Percentiles rank a stretch among this genome's conserved stretches.
These are phyloP conservation scores for Colletotrichum musae DNA, from an alignment of 2,329 filamentous ascomycete genomes.

Conservation along the genomic window DNA sequence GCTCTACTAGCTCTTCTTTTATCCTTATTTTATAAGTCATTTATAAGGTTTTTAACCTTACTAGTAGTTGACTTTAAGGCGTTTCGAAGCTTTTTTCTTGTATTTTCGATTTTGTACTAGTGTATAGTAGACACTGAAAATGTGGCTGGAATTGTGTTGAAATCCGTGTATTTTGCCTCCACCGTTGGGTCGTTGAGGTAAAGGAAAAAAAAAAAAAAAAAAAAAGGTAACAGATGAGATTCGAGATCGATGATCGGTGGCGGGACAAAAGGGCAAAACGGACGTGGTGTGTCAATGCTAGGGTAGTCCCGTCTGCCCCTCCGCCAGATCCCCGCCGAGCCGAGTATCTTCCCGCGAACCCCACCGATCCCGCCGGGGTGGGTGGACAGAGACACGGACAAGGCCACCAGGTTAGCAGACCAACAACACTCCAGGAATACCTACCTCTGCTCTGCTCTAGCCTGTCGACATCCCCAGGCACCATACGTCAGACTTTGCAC, in stretches of 20 bases:
- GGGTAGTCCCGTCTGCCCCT: slow-evolving; percentile 29
- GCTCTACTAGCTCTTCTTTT: too few relatives aligned
- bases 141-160: too few relatives aligned
- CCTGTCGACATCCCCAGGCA: background rate
- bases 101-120: too few relatives aligned
- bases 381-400: slow-evolving; percentile 4
- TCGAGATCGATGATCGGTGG: slow-evolving; percentile 28
- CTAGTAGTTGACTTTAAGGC: too few relatives aligned
- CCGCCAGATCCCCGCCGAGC: slow-evolving; percentile 20
- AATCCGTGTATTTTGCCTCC: too few relatives aligned
- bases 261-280: slow-evolving; percentile 12
- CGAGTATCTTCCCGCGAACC: slow-evolving; percentile 34
- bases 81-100: too few relatives aligned
- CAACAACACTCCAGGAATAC: slow-evolving; percentile 22
- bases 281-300: slow-evolving; percentile 15
- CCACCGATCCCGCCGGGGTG: slow-evolving; percentile 37
- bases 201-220: too few relatives aligned
- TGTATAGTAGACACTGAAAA: too few relatives aligned
- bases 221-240: too few relatives aligned
- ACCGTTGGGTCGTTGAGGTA: too few relatives aligned
- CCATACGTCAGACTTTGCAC: slow-evolving; percentile 5
- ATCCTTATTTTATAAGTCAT: too few relatives aligned
- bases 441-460: background rate
- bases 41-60: too few relatives aligned
- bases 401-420: slow-evolving; percentile 20